phyloP scores from a whole-genome alignment of 192 early-diverging fungal species.

The Diversispora epigaea region DNA sequence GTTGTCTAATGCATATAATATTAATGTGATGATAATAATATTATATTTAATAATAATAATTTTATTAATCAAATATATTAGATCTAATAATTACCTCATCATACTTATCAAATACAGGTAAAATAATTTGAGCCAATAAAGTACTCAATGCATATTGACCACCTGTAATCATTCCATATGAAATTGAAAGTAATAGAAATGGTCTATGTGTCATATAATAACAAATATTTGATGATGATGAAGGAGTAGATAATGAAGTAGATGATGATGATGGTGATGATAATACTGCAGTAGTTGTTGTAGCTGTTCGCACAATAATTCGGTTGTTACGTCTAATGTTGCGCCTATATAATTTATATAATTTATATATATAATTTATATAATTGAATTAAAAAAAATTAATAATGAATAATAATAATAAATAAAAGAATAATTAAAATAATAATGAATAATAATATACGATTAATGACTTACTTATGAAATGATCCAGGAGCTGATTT shows the following conservation, averaged over 20 bases:
- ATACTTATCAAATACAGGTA: conserved; percentile 37
- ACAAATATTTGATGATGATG: neutral
- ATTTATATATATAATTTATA: too few species aligned
- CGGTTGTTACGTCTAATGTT: too few species aligned
- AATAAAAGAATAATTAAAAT: conserved; percentile 6
- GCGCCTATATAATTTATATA: too few species aligned
- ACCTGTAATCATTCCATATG: conserved; percentile 43
- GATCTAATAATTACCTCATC: conserved; percentile 31
- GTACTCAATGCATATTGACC: conserved; percentile 44
- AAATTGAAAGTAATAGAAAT: conserved; percentile 38
- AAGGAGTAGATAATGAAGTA: neutral
- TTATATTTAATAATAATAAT: neutral
- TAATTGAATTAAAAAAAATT: too few species aligned
- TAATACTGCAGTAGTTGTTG: too few species aligned
- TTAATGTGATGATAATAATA: neutral
- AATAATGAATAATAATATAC: neutral
- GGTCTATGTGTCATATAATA: neutral
- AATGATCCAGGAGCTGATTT: neutral
- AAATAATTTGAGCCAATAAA: conserved; percentile 42
- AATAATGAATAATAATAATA: neutral
- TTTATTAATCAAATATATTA: neutral
- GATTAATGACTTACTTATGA: neutral
- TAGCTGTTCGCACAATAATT: too few species aligned
- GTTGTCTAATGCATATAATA: neutral
- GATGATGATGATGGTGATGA: neutral